phyloP scores from a whole-genome alignment of 805 yeast genomes.

The Cyberlindnera euphorbiiphila region DNA sequence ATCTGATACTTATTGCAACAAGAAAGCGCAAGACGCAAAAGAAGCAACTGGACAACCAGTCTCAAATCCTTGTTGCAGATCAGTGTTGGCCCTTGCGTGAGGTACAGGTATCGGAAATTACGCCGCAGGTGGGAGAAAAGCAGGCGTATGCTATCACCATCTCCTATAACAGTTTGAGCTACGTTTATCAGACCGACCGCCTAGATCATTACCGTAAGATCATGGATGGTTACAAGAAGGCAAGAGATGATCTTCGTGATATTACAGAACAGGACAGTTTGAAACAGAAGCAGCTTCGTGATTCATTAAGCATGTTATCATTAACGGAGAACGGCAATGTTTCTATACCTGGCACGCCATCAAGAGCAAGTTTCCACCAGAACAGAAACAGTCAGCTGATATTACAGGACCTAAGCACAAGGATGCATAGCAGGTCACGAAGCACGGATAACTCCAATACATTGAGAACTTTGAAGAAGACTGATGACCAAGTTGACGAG shows the following conservation, averaged over 20 bases:
- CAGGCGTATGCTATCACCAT: constrained; percentile 41
- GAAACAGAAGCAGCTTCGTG: constrained; percentile 40
- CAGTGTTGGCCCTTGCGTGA: constrained; percentile 77
- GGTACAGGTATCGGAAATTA: constrained; percentile 33
- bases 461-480: constrained; percentile 44
- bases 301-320: constrained; percentile 41
- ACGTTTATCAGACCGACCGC: constrained; percentile 58
- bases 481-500: constrained; percentile 65
- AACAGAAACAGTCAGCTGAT: constrained; percentile 33
- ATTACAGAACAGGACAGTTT: constrained; percentile 47
- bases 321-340: constrained; percentile 19
- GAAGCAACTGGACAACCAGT: constrained; percentile 28
- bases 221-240: constrained; percentile 52
- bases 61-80: constrained; percentile 53
- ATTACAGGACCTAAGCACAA: constrained; percentile 54
- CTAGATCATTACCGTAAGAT: constrained; percentile 53
- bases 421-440: constrained; percentile 57
- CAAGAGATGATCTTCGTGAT: constrained; percentile 56
- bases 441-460: constrained; percentile 43
- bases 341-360: constrained; percentile 28
- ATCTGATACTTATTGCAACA: constrained; percentile 69
- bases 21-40: constrained; percentile 38
- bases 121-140: constrained; percentile 16
- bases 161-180: constrained; percentile 44
- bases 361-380: constrained; percentile 24